These are phyloP conservation scores for Austropuccinia psidii DNA, from an alignment of 1,284 basidiomycete genomes.

Conservation along the genomic window DNA sequence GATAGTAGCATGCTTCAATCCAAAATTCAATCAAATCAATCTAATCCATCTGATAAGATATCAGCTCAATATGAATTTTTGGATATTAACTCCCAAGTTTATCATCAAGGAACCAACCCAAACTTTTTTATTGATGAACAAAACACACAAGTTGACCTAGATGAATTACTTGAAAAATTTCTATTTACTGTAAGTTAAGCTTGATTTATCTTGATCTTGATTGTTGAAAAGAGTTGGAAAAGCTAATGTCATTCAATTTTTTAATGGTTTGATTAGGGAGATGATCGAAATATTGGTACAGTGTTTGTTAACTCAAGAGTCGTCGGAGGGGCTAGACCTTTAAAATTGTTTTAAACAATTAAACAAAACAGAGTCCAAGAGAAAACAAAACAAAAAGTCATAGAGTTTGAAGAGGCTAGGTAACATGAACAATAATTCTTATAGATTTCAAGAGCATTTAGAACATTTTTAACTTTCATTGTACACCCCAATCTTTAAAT, in stretches of 20 bases:
- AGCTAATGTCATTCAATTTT: background rate
- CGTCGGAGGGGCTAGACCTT: conserved; percentile 59
- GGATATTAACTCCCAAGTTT: background rate
- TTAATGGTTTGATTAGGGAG: conserved; percentile 46
- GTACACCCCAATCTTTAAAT: too few species aligned
- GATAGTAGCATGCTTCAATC: conserved; percentile 28
- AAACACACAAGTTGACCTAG: conserved; percentile 52
- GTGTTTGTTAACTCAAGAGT: conserved; percentile 76
- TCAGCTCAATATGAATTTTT: conserved; percentile 38
- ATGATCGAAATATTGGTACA: conserved; percentile 73
- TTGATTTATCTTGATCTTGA: background rate
- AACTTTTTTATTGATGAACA: conserved; percentile 39
- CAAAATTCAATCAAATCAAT: conserved; percentile 44
- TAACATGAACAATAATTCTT: too few species aligned
- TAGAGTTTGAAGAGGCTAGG: too few species aligned
- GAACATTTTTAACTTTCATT: too few species aligned
- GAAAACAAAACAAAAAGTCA: too few species aligned
- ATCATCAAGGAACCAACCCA: background rate
- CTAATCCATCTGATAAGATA: conserved; percentile 42
- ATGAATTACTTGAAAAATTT: conserved; percentile 44
- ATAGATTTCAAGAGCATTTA: too few species aligned
- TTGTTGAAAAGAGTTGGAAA: background rate
- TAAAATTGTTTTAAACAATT: too few species aligned
- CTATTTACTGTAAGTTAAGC: conserved; percentile 42
- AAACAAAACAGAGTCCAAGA: too few species aligned